Evolutionary conservation across 768 basidiomycete genomes (phyloP), one percentile per base, ranked within the genome.

Genomic region (Gloeostereum incarnatum): DNA sequence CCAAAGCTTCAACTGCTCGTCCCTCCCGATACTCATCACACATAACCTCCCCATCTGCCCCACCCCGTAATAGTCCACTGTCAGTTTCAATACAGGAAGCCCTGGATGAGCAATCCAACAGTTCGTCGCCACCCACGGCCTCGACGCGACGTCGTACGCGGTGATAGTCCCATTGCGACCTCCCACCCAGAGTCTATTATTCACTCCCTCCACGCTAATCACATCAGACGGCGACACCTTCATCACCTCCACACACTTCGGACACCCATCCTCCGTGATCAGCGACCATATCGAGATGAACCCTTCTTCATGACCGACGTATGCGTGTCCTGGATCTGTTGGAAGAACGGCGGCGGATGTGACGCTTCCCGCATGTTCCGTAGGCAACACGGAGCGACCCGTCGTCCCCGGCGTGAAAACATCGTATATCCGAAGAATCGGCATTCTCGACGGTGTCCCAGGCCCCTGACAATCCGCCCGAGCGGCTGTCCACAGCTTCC

Each of bases 271-370:
- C 2, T 59, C 61, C 2, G 65, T 62, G n/a, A n/a, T n/a, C 7
- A 75, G 44, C 17, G 60, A 49, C 92, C 96, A 99, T n/a, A 93
- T 63, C 2, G 81, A 82, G 45, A 98, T 68, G 50, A 71, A 80
- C 0, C 94, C 94, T 29, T 85, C 91, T 56, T 98, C 93, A 49
- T 99, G 94, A 0, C 86, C 91, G 23, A 99, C 63, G 49, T 81
- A 96, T 26, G 88, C 82, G 20, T 65, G 57, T 2, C 72, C 66
- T 0, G 80, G 79, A 14, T 74, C 65, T 1, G 78, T 72, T 0
- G 86, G 81, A 5, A 97, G 55, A 22, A 87, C 62, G 0, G 91
- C 77, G 1, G 82, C 89, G 23, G 79, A 76, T 0, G 86, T 88
- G 14, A 97, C 84, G 1, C 86, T 71, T 0, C 93, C 94, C 4